These are phyloP conservation scores for Leptoxyphium fumago DNA, from an alignment of 2,329 filamentous ascomycete genomes.

Conservation along the genomic window DNA sequence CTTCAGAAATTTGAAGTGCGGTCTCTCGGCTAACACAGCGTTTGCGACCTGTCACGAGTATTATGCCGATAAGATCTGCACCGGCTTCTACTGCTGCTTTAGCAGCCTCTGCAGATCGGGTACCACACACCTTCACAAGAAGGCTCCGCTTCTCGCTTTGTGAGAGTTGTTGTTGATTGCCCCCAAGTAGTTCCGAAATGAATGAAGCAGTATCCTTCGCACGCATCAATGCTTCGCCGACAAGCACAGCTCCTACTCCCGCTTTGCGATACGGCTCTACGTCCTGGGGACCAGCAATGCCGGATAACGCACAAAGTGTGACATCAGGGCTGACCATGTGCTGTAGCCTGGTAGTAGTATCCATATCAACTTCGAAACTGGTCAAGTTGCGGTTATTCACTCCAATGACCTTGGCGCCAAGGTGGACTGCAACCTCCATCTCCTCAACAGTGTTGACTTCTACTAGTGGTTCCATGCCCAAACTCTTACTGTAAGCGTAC, in stretches of 20 bases:
- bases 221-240: slow-evolving; percentile 92
- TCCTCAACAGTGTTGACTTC: slow-evolving; percentile 92
- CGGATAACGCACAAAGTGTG: slow-evolving; percentile 84
- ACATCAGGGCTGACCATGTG: slow-evolving; percentile 73
- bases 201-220: slow-evolving; percentile 70
- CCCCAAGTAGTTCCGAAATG: slow-evolving; percentile 67
- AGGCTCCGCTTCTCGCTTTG: slow-evolving; percentile 26
- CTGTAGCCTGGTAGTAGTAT: slow-evolving; percentile 59
- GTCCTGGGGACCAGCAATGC: slow-evolving; percentile 78
- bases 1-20: slow-evolving; percentile 65
- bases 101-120: slow-evolving; percentile 67
- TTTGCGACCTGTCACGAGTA: slow-evolving; percentile 67
- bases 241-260: slow-evolving; percentile 81
- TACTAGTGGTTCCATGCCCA: slow-evolving; percentile 95
- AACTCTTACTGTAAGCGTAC: slow-evolving; percentile 74
- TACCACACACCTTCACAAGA: slow-evolving; percentile 91
- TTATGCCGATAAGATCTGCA: slow-evolving; percentile 86
- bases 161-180: slow-evolving; percentile 20
- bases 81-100: slow-evolving; percentile 67
- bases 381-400: slow-evolving; percentile 97
- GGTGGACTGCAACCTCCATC: slow-evolving; percentile 72
- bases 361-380: slow-evolving; percentile 90
- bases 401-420: slow-evolving; percentile 83
- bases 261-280: slow-evolving; percentile 77
- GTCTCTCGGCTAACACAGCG: slow-evolving; percentile 67